These are phyloP conservation scores for Ambrosiella beaveri DNA, from an alignment of 2,329 filamentous ascomycete species.

Conservation along the genomic window DNA sequence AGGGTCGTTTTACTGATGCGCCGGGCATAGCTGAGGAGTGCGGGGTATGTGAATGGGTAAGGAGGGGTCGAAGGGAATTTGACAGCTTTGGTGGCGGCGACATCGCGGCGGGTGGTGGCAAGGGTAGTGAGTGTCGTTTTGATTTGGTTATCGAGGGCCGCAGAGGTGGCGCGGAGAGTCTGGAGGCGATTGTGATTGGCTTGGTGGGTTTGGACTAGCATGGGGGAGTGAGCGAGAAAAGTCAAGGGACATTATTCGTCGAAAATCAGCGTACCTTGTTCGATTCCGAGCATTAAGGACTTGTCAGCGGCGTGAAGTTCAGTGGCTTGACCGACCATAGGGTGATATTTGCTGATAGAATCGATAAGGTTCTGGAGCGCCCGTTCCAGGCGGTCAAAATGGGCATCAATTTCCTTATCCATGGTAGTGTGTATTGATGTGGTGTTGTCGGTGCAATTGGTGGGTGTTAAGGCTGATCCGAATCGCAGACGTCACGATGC, in stretches of 20 bases:
- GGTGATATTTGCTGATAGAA: constrained; percentile 69
- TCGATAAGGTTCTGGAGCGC: constrained; percentile 54
- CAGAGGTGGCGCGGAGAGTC: constrained; percentile 47
- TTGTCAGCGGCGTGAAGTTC: constrained; percentile 56
- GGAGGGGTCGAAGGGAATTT: constrained; percentile 33
- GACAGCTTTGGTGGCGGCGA: constrained; percentile 45
- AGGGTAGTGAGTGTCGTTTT: constrained; percentile 53
- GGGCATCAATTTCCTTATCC: constrained; percentile 43
- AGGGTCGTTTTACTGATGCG: constrained; percentile 67
- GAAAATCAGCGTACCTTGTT: constrained; percentile 34
- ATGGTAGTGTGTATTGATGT: constrained; percentile 23
- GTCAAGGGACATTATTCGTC: not conserved
- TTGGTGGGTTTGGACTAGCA: constrained; percentile 55
- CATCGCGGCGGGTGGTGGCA: constrained; percentile 54
- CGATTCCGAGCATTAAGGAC: constrained; percentile 47
- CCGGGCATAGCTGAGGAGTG: constrained; percentile 61
- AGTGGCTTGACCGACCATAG: constrained; percentile 46
- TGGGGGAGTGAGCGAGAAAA: not conserved
- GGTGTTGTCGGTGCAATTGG: not conserved
- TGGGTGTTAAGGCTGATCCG: not conserved
- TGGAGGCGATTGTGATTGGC: constrained; percentile 53
- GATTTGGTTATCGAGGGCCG: constrained; percentile 53
- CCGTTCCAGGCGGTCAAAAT: constrained; percentile 49
- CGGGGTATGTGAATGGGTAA: constrained; percentile 47
- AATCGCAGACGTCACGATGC: not conserved